Conservation (phyloP, 139 green algal genomes). For the Mesotaenium endlicherianum region DNA sequence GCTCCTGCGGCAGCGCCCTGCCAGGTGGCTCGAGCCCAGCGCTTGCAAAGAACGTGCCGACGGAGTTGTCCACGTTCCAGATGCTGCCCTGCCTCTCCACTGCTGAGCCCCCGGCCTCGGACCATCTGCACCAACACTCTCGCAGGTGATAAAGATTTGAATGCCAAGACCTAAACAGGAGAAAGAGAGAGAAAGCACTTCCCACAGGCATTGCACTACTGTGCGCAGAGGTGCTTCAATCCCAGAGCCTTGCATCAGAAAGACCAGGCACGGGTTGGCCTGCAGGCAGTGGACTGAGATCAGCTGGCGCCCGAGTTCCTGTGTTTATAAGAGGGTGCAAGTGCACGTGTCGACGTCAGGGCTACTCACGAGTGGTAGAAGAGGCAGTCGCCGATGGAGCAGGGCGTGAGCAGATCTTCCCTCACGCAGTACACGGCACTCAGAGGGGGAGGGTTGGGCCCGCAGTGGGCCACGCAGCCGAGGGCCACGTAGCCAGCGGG, state of each 20-base stretch:
- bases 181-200: too few species aligned
- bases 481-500: conserved; percentile 69
- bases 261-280: too few species aligned
- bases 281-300: too few species aligned
- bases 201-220: too few species aligned
- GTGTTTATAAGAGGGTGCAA: too few species aligned
- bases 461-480: conserved; percentile 67
- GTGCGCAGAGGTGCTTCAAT: too few species aligned
- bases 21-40: neutral
- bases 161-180: too few species aligned
- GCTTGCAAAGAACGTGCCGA: conserved; percentile 26
- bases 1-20: neutral
- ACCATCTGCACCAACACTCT: too few species aligned
- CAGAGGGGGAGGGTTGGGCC: neutral
- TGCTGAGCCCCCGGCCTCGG: neutral
- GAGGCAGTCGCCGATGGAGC: conserved; percentile 31
- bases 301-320: too few species aligned
- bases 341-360: too few species aligned
- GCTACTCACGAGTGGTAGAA: conserved; percentile 4
- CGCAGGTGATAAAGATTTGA: too few species aligned
- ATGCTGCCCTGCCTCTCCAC: conserved; percentile 10
- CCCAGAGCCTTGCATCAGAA: too few species aligned
- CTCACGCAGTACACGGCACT: conserved; percentile 22
- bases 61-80: conserved; percentile 42
- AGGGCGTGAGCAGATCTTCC: conserved; percentile 4